Evolutionary conservation across 129 eudicot genomes (phyloP), one percentile per base, ranked within the genome.

Genomic region (Escallonia rubra): DNA sequence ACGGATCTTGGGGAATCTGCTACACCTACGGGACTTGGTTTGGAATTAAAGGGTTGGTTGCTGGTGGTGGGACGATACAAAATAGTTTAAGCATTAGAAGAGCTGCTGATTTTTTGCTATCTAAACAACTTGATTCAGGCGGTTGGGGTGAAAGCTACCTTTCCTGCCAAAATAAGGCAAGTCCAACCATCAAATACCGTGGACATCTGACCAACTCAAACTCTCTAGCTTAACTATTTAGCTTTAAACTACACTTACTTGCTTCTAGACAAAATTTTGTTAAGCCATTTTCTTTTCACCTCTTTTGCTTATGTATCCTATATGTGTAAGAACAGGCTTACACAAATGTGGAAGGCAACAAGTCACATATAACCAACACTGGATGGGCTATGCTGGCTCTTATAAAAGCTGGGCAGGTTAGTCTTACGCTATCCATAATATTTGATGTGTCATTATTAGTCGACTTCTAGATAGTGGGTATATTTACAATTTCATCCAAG

Each of bases 11-110:
- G 96, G 96, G 84, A 9, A 75, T 89, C 48, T 89, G 96, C 84
- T 89, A 66, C 80, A 89, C 87, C 8, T 89, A 89, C 61, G 96
- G 96, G 16, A 89, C 93, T 55, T 89, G 93, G 96, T 89, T 83
- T 69, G 96, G 87, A 55, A 76, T 89, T 68, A 78, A 69, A 58
- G 96, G 96, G 13, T 68, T 86, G 49, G 70, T 81, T 13, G 81
- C 77, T 43, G 86, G 77, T 1, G 93, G 90, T 5, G 71, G 67
- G 70, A 83, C 71, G 9, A 78, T 70, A 49, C 51, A 66, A 39
- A 81, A 71, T 71, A 72, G 87, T 68, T 6, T 51, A 34, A 53
- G 76, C 69, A 73, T 89, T 39, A 79, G 93, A 71, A 89, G 71
- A 57, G 96, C 96, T 55, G 79, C 82, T 69, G 82, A 68, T 41